A percentile compares a stretch with the other conserved stretches of the same genome.
These are phyloP conservation scores for Lentinula novae-zelandiae DNA, from an alignment of 1,284 basidiomycete genomes.

Conservation along the genomic window DNA sequence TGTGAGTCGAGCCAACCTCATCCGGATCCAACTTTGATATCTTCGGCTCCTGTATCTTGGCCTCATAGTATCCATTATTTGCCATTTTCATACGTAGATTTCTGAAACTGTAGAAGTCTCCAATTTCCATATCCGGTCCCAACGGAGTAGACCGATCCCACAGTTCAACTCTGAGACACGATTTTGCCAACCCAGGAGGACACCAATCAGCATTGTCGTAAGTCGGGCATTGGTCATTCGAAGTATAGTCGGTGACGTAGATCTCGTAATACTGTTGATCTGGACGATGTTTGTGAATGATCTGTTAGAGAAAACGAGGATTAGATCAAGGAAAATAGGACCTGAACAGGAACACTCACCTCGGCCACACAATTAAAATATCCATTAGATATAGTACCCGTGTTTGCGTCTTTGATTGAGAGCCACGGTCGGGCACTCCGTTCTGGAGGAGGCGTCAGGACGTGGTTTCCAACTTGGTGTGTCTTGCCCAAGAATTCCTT, in stretches of 20 bases:
- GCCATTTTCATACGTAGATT: slow-evolving; percentile 48
- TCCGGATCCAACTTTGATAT: slow-evolving; percentile 38
- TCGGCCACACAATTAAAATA: slow-evolving; percentile 70
- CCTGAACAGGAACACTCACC: slow-evolving; percentile 31
- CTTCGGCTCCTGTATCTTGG: slow-evolving; percentile 46
- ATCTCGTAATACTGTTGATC: slow-evolving; percentile 38
- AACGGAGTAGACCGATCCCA: slow-evolving; percentile 46
- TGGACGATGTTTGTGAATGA: slow-evolving; percentile 39
- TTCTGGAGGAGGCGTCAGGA: slow-evolving; percentile 8
- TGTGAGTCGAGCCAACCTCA: slow-evolving; percentile 17
- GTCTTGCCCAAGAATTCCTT: slow-evolving; percentile 18
- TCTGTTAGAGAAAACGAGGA: slow-evolving; percentile 27
- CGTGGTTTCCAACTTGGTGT: neutral
- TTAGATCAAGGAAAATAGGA: neutral
- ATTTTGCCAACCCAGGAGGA: slow-evolving; percentile 28
- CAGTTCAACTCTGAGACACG: slow-evolving; percentile 51
- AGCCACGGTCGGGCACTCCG: slow-evolving; percentile 35
- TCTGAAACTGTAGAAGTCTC: slow-evolving; percentile 51
- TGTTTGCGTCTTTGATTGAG: slow-evolving; percentile 47
- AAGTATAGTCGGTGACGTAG: slow-evolving; percentile 70
- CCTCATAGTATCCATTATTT: slow-evolving; percentile 44
- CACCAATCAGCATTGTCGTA: slow-evolving; percentile 43
- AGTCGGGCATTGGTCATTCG: slow-evolving; percentile 29
- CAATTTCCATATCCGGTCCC: slow-evolving; percentile 41
- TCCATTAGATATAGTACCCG: slow-evolving; percentile 39